These are phyloP conservation scores for Dryas octopetala DNA, from an alignment of 306 rosid species.

Conservation along the genomic window DNA sequence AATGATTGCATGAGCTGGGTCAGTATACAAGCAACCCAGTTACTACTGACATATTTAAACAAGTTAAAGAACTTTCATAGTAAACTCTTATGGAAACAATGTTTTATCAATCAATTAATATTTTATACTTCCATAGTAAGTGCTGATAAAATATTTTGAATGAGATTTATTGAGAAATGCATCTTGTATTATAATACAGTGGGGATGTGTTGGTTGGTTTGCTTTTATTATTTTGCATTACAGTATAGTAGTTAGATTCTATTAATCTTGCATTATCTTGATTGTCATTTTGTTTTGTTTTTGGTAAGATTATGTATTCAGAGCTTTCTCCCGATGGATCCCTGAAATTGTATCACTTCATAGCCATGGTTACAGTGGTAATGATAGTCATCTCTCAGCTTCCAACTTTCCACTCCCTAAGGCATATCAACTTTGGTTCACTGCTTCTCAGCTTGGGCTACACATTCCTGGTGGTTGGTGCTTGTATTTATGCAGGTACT, in stretches of 20 bases:
- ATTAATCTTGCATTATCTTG: neutral
- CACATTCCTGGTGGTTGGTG: conserved; percentile 64
- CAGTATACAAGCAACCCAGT: neutral
- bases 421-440: conserved; percentile 75
- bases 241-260: neutral
- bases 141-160: neutral
- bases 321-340: conserved; percentile 64
- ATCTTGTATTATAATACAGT: neutral
- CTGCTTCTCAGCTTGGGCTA: conserved; percentile 79
- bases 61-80: neutral
- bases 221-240: neutral
- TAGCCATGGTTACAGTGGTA: conserved; percentile 85
- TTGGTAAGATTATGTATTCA: conserved; percentile 67
- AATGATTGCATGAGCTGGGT: conserved; percentile 1
- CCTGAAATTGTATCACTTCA: conserved; percentile 76
- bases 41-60: neutral
- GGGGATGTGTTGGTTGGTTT: neutral
- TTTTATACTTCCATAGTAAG: neutral
- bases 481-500: conserved; percentile 74
- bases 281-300: neutral
- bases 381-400: conserved; percentile 84
- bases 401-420: conserved; percentile 84
- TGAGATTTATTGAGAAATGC: neutral
- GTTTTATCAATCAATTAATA: neutral
- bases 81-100: neutral